Percentiles rank a stretch among this genome's conserved stretches.
phyloP scores from a whole-genome alignment of 257 asterid species.

The Phtheirospermum japonicum region DNA sequence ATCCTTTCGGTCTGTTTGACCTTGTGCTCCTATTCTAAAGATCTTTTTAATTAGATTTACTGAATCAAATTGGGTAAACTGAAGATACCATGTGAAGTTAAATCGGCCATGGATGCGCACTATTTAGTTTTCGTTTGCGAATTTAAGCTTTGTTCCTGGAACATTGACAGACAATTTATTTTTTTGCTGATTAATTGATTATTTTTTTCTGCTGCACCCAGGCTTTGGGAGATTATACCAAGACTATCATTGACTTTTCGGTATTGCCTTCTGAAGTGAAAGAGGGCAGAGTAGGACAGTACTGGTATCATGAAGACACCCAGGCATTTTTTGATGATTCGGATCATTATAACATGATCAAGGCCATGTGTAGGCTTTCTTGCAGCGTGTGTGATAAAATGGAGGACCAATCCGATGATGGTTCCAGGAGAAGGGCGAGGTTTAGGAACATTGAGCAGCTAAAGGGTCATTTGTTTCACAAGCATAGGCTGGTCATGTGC shows the following conservation, averaged over 20 bases:
- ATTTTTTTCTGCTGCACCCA: conserved; percentile 22
- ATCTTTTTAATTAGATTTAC: conserved; percentile 10
- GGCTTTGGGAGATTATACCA: conserved; percentile 92
- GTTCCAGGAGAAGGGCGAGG: conserved; percentile 54
- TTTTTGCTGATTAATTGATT: conserved; percentile 1
- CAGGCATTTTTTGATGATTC: conserved; percentile 87
- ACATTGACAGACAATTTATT: background rate
- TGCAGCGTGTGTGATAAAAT: conserved; percentile 77
- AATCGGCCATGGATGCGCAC: no score
- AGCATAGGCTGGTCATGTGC: conserved; percentile 84
- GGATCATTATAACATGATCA: conserved; percentile 93
- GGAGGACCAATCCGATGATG: conserved; percentile 50
- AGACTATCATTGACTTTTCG: conserved; percentile 61
- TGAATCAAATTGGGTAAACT: background rate
- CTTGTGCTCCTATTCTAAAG: background rate
- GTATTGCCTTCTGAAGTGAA: conserved; percentile 57
- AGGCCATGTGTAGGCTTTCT: conserved; percentile 97
- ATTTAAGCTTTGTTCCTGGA: background rate
- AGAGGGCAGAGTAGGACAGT: conserved; percentile 75
- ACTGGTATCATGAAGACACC: conserved; percentile 91
- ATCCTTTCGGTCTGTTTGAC: conserved; percentile 18
- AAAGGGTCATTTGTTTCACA: conserved; percentile 80
- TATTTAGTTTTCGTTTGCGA: background rate
- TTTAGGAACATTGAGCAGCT: conserved; percentile 87
- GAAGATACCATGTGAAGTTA: no score